Percentiles rank a stretch among this genome's conserved stretches.
phyloP scores from a whole-genome alignment of 495 filamentous ascomycete species.

The Wilcoxina mikolae region DNA sequence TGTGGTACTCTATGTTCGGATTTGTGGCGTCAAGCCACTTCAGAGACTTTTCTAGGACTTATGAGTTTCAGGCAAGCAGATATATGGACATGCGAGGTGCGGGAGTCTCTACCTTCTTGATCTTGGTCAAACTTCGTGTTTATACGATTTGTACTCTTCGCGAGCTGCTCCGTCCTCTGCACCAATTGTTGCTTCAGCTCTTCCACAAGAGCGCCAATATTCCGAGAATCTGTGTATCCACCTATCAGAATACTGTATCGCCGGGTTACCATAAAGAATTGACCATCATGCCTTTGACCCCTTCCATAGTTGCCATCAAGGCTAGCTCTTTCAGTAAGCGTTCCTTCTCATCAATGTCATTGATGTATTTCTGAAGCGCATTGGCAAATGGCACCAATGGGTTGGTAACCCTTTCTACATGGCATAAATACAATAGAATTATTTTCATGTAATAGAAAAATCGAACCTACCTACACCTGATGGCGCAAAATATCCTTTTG shows the following conservation, averaged over 20 bases:
- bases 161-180: not conserved
- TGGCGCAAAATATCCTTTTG: slow-evolving; percentile 10
- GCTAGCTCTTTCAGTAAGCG: not conserved
- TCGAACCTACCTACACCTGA: not conserved
- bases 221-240: too few species aligned
- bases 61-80: not conserved
- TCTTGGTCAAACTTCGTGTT: not conserved
- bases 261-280: too few species aligned
- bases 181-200: not conserved
- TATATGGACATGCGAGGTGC: too few species aligned
- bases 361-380: not conserved
- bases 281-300: not conserved
- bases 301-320: slow-evolving; percentile 2
- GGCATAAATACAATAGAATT: not conserved
- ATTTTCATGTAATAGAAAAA: not conserved
- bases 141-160: not conserved
- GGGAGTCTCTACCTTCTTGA: too few species aligned
- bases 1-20: not conserved
- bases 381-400: not conserved
- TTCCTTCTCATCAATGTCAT: slow-evolving; percentile 1
- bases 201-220: too few species aligned
- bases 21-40: not conserved
- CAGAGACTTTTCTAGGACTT: not conserved
- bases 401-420: not conserved
- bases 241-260: too few species aligned